Base-by-base conservation (phyloP, 345 rosid genomes). In the Hibiscus tridactylites region DNA sequence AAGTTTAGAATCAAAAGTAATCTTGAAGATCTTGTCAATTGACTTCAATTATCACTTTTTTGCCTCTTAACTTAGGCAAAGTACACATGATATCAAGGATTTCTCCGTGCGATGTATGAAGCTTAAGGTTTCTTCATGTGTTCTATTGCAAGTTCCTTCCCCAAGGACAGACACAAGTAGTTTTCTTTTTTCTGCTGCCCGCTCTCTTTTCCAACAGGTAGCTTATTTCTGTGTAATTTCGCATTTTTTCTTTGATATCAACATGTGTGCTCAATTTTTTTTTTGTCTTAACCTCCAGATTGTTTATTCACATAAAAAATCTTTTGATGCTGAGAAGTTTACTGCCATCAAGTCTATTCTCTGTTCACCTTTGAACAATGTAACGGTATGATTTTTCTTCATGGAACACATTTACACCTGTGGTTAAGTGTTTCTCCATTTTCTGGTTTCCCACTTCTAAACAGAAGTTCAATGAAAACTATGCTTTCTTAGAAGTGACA, bases 201-300 rank as follows among this genome's bases (percentile, higher is more conserved):
- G 89, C 44, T 74, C 82, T 29, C 87, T 88, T 73, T 81, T 91
- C 73, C 84, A 80, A 56, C 93, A 90, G 95, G 98, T 94, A 77
- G 46, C 19, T 57, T 71, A 69, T 74, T 29, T 61, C 33, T 73
- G 56, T 68, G 8, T 16, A 42, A 71, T 61, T 31, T 19, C 21
- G 0, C 12, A 29, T 47, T 19, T 71, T 19, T 71, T 50, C 12
- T 67, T 37, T 26, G 33, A 21, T 71, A 4, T 3, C 54, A 24
- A 10, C n/a, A 26, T 6, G 19, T 50, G 21, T 65, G 19, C 17
- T 24, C 24, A 5, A 31, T n/a, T 58, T 21, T 61, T 21, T 61
- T 84, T 28, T 70, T 74, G 16, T 70, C 71, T 17, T 69, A 52
- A 73, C 70, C n/a, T 77, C 71, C 85, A 94, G 97, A 88, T 94